Conservation (phyloP, 345 rosid genomes). For the Eucalyptus cloeziana region DNA sequence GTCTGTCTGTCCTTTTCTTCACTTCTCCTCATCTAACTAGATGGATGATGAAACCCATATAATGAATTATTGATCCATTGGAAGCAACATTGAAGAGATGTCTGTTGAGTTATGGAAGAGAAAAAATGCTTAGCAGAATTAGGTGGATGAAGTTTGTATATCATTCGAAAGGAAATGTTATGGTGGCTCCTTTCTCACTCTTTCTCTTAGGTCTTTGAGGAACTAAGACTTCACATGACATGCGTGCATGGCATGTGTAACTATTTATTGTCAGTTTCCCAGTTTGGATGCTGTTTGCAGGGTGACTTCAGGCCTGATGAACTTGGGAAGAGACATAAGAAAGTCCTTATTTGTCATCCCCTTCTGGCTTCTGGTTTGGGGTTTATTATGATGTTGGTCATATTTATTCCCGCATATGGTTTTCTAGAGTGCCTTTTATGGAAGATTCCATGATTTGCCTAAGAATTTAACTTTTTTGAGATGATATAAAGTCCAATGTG, state of each 20-base stretch:
- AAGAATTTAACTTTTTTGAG: background rate
- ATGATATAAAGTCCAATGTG: background rate
- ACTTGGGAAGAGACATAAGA: background rate
- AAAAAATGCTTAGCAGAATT: background rate
- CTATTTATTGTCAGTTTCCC: background rate
- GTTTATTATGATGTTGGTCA: background rate
- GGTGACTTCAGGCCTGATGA: background rate
- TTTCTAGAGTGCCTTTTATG: background rate
- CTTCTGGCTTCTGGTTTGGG: background rate
- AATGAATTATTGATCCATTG: background rate
- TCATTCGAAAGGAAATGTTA: background rate
- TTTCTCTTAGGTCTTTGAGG: background rate
- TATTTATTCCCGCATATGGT: background rate
- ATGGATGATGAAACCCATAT: background rate
- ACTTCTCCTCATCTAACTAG: background rate
- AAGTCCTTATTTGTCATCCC: background rate
- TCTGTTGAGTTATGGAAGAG: background rate
- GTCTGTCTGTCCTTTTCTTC: background rate
- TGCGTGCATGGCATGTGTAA: background rate
- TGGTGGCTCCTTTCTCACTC: background rate
- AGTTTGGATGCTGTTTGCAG: background rate
- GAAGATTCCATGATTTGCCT: background rate
- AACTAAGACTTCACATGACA: background rate
- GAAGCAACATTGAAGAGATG: background rate
- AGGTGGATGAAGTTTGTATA: background rate